phyloP scores from a whole-genome alignment of 306 rosid species.

The Hippophae tibetana region DNA sequence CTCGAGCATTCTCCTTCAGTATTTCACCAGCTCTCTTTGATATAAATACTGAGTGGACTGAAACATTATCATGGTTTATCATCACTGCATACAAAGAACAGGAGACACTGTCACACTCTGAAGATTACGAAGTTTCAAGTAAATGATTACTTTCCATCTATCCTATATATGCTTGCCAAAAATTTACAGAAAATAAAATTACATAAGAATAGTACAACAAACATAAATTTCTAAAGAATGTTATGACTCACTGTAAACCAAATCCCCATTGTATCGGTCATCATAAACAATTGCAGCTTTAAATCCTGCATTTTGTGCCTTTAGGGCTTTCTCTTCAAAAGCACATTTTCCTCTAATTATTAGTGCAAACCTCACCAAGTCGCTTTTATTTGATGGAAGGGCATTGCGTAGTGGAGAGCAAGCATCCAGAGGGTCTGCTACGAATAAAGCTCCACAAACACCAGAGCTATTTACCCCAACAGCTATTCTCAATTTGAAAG shows the following conservation, averaged over 20 bases:
- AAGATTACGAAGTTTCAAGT: neutral
- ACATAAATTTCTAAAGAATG: constrained; percentile 3
- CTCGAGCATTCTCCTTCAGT: constrained; percentile 17
- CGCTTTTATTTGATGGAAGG: constrained; percentile 2
- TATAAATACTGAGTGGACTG: constrained; percentile 26
- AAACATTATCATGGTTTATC: constrained; percentile 15
- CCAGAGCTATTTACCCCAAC: constrained; percentile 16
- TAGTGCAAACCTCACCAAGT: constrained; percentile 12
- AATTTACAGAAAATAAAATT: neutral
- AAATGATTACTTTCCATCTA: too few species aligned
- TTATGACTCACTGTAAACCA: constrained; percentile 26
- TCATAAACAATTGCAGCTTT: constrained; percentile 24
- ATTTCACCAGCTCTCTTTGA: constrained; percentile 25
- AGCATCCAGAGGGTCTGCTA: constrained; percentile 25
- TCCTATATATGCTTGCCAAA: too few species aligned
- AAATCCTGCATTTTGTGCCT: constrained; percentile 30
- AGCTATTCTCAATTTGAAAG: neutral
- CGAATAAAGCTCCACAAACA: constrained; percentile 22
- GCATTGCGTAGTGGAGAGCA: constrained; percentile 19
- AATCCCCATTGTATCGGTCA: constrained; percentile 14
- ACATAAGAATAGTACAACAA: neutral
- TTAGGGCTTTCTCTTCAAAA: constrained; percentile 22
- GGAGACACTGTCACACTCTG: neutral
- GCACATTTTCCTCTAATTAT: constrained; percentile 27
- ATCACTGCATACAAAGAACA: constrained; percentile 21